phyloP scores from a whole-genome alignment of 305 asterid genomes.

The Fraxinus baroniana region DNA sequence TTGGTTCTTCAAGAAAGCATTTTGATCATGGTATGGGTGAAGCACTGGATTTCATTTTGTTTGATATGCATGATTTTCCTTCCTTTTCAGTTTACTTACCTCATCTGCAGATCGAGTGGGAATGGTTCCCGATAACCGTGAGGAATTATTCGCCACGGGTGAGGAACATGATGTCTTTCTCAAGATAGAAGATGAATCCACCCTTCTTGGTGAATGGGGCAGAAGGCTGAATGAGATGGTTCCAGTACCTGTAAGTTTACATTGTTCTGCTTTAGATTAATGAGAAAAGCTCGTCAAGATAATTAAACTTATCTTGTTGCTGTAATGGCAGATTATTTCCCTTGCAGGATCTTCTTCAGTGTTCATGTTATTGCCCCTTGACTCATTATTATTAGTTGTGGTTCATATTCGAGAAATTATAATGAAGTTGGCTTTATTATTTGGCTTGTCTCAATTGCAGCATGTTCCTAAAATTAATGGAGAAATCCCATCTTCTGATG shows the following conservation, averaged over 20 bases:
- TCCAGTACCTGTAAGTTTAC: slow-evolving; percentile 71
- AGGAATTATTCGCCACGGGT: too few relatives aligned
- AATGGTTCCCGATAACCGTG: background rate
- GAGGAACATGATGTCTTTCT: slow-evolving; percentile 34
- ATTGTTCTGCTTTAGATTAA: background rate
- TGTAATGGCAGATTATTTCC: background rate
- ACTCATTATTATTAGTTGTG: background rate
- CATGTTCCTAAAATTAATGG: slow-evolving; percentile 91
- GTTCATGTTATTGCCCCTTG: background rate
- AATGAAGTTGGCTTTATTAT: slow-evolving; percentile 16
- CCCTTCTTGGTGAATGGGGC: slow-evolving; percentile 83
- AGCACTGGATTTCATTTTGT: background rate
- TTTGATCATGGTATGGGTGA: slow-evolving; percentile 37
- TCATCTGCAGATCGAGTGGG: background rate
- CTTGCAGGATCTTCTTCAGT: too few relatives aligned
- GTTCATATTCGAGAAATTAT: background rate
- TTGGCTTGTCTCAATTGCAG: slow-evolving; percentile 42
- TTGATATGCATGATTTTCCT: background rate
- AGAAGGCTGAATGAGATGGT: slow-evolving; percentile 77
- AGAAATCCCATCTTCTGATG: slow-evolving; percentile 83
- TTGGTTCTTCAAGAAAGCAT: slow-evolving; percentile 43
- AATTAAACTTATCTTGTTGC: background rate
- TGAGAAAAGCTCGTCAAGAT: background rate
- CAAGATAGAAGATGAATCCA: slow-evolving; percentile 67
- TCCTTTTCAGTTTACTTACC: background rate